Base-by-base conservation (phyloP, 2,329 filamentous ascomycete genomes). In the Waltergamsia citrina region DNA sequence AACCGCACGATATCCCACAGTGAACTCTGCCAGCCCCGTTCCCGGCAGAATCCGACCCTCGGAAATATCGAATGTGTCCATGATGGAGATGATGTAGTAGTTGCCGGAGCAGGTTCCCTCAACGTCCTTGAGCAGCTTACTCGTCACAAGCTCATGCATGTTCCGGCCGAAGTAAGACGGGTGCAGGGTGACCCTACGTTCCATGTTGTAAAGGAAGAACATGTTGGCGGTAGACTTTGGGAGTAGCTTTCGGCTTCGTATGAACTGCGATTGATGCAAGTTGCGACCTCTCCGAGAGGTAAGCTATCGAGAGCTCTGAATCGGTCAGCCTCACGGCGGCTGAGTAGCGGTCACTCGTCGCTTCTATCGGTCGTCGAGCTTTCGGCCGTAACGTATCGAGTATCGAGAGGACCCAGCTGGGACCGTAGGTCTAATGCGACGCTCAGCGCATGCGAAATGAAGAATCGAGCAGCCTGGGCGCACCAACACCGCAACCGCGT, bases 201-300 rank as follows among this genome's bases (percentile, higher is more conserved):
- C 87, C 61, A 96, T 81, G 55, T 94, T 90, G 63, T 94, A 86
- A 44, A 98, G 84, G 68, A 98, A 98, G 63, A 96, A 98, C 92
- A 98, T 98, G 48, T 43, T 63, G 60, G 43, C 35, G 35, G 23
- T 40, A 35, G 15, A 33, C 18, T 39, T 37, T 8, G 23, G 3
- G 12, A n/a, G 22, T 8, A 24, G n/a, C 8, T 24, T 24, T n/a
- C 8, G 8, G 22, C n/a, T 8, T 24, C 22, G 22, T 24, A n/a
- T 17, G 12, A 28, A 16, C 14, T 17, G 26, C 26, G 9, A n/a
- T n/a, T n/a, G n/a, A n/a, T n/a, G n/a, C n/a, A n/a, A n/a, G n/a
- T n/a, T n/a, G n/a, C n/a, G n/a, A n/a, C n/a, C n/a, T n/a, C n/a
- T n/a, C n/a, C n/a, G n/a, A n/a, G n/a, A n/a, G n/a, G n/a, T n/a